Conservation (phyloP, 2,329 filamentous ascomycete genomes). For the Nemania sp. region DNA sequence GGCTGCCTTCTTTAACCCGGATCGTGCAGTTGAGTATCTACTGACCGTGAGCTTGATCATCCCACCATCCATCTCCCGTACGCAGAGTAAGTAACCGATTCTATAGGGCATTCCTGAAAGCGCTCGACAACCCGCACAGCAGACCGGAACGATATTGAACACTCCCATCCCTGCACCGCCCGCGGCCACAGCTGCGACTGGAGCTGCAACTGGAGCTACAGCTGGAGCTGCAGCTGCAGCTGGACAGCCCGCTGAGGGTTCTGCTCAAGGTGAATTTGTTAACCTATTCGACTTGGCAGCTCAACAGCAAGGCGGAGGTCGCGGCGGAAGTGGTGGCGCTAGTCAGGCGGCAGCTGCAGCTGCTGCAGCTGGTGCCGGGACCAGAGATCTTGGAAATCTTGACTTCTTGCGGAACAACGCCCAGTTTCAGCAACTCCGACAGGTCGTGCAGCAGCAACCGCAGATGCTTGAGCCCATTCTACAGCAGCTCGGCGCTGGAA, state of each 20-base stretch:
- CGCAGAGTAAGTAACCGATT: slow-evolving; percentile 9
- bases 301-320: slow-evolving; percentile 61
- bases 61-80: neutral
- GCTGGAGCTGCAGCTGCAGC: slow-evolving; percentile 45
- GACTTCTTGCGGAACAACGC: slow-evolving; percentile 95
- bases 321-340: slow-evolving; percentile 48
- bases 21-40: slow-evolving; percentile 95
- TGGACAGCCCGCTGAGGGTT: slow-evolving; percentile 46
- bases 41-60: slow-evolving; percentile 67
- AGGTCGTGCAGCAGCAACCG: slow-evolving; percentile 96
- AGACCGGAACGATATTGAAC: slow-evolving; percentile 40
- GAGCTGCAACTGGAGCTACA: slow-evolving; percentile 43
- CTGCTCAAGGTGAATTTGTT: slow-evolving; percentile 60
- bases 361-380: slow-evolving; percentile 55
- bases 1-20: slow-evolving; percentile 94
- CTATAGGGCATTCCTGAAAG: slow-evolving; percentile 86
- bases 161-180: slow-evolving; percentile 48
- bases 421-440: slow-evolving; percentile 96
- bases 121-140: slow-evolving; percentile 71
- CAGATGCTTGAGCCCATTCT: slow-evolving; percentile 98
- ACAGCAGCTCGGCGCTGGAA: slow-evolving; percentile 92
- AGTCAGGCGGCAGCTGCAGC: slow-evolving; percentile 45
- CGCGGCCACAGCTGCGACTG: slow-evolving; percentile 37
- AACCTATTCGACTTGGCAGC: slow-evolving; percentile 95
- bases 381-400: slow-evolving; percentile 69